Percentiles rank a stretch among this genome's conserved stretches.
Evolutionary conservation across 2,329 filamentous ascomycete species (phyloP).

Genomic region (Ophidiomyces ophidiicola): DNA sequence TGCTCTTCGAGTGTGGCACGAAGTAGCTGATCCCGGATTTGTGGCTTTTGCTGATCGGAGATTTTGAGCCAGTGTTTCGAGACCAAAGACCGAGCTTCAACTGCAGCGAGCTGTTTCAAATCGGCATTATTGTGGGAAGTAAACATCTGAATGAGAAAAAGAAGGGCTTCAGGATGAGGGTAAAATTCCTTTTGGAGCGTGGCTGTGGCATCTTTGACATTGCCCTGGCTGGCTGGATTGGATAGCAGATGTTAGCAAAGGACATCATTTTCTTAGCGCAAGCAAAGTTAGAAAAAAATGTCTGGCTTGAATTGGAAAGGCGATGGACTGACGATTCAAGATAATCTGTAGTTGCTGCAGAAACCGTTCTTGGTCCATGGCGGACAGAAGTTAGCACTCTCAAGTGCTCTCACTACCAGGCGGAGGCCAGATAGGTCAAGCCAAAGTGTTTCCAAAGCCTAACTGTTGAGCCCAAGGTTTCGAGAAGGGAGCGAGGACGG

Average conservation of each 20-base stretch:
- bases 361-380: conserved; percentile 73
- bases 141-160: conserved; percentile 77
- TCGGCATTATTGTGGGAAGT: conserved; percentile 60
- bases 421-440: too few relatives aligned
- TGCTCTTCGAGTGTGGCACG: conserved; percentile 72
- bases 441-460: too few relatives aligned
- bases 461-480: too few relatives aligned
- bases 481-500: too few relatives aligned
- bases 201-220: conserved; percentile 79
- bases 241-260: conserved; percentile 16
- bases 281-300: too few relatives aligned
- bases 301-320: too few relatives aligned
- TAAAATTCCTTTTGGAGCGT: conserved; percentile 91
- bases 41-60: conserved; percentile 60
- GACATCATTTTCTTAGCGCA: too few relatives aligned
- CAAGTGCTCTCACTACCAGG: too few relatives aligned
- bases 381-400: too few relatives aligned
- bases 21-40: conserved; percentile 70
- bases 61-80: conserved; percentile 74
- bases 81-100: conserved; percentile 75
- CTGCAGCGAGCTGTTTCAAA: conserved; percentile 78
- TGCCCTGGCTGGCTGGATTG: conserved; percentile 65
- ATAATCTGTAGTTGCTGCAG: conserved; percentile 76
- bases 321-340: conserved; percentile 59
- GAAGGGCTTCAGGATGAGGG: conserved; percentile 67